phyloP scores from a whole-genome alignment of 257 asterid genomes.

The Gentiana macrophylla region DNA sequence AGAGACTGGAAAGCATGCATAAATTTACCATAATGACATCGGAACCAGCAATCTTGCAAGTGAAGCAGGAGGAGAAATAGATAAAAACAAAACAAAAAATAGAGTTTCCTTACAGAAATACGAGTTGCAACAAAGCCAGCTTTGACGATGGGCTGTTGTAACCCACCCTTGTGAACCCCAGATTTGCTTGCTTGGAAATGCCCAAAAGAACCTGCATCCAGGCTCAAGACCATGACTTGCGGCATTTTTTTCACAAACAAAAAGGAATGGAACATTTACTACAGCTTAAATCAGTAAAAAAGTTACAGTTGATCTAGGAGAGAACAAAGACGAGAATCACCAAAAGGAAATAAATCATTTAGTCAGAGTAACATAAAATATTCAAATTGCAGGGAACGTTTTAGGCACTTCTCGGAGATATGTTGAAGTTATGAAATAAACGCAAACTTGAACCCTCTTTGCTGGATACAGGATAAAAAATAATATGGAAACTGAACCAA shows the following conservation, averaged over 20 bases:
- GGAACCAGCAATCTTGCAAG: background rate
- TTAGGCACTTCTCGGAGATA: background rate
- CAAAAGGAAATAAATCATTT: background rate
- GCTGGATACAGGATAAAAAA: background rate
- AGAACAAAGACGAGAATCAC: background rate
- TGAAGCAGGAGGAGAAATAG: too few relatives aligned
- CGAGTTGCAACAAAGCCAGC: slow-evolving; percentile 96
- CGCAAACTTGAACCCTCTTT: background rate
- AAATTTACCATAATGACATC: background rate
- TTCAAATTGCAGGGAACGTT: background rate
- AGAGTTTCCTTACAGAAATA: slow-evolving; percentile 55
- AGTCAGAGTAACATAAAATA: background rate
- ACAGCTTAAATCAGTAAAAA: background rate
- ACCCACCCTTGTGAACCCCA: slow-evolving; percentile 89
- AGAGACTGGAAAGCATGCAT: background rate
- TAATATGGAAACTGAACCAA: slow-evolving; percentile 10
- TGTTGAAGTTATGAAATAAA: too few relatives aligned
- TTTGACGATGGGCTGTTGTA: slow-evolving; percentile 63
- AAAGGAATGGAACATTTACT: background rate
- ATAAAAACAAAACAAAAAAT: background rate
- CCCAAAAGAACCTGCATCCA: slow-evolving; percentile 79
- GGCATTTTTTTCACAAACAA: background rate
- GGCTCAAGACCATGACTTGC: background rate
- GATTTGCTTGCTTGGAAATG: slow-evolving; percentile 97
- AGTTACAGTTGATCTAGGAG: too few relatives aligned